phyloP scores from a whole-genome alignment of 2,329 filamentous ascomycete genomes.

The Chaetomiaceae sp. region DNA sequence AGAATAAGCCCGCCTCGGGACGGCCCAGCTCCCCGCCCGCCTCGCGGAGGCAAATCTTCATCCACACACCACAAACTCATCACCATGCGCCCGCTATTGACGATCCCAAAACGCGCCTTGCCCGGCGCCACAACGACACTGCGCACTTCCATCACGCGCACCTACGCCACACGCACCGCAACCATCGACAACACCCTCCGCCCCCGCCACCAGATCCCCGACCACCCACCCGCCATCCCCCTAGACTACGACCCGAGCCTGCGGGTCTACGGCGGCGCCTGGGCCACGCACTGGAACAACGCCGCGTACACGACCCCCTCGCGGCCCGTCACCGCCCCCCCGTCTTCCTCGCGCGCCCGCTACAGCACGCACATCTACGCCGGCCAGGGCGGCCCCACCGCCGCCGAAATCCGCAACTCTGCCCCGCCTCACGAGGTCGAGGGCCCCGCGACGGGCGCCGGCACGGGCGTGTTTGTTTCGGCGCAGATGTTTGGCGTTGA shows the following conservation, averaged over 20 bases:
- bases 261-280: neutral
- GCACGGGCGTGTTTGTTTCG: slow-evolving; percentile 6
- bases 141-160: neutral
- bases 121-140: slow-evolving; percentile 5
- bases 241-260: neutral
- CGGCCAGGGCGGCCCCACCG: slow-evolving; percentile 5
- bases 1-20: too few relatives aligned
- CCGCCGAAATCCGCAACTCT: neutral
- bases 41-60: neutral
- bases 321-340: slow-evolving; percentile 1
- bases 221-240: neutral
- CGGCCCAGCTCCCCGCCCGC: too few relatives aligned
- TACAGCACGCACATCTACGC: slow-evolving; percentile 18
- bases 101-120: neutral
- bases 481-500: slow-evolving; percentile 17
- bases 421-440: neutral
- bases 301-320: neutral
- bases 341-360: slow-evolving; percentile 8
- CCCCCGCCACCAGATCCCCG: neutral
- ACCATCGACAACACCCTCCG: slow-evolving; percentile 1
- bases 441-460: slow-evolving; percentile 4
- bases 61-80: neutral
- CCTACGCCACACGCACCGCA: slow-evolving; percentile 1
- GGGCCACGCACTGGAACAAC: neutral
- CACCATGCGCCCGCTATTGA: slow-evolving; percentile 4